Conservation (phyloP, 805 yeast species). For the Saccharomycopsis sp. region DNA sequence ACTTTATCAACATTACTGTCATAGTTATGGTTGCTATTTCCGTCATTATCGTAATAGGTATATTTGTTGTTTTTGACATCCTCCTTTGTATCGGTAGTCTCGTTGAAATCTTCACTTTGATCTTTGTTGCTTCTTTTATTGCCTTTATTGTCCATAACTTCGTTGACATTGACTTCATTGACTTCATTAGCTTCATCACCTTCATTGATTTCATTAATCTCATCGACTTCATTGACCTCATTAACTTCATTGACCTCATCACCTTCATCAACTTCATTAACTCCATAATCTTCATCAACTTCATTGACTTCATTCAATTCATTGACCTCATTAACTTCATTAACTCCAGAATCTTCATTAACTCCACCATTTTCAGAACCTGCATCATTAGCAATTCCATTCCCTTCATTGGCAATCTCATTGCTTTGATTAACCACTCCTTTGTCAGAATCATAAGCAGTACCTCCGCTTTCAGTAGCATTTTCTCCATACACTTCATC, state of each 20-base stretch:
- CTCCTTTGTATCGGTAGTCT: conserved; percentile 6
- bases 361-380: neutral
- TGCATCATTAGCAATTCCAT: neutral
- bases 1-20: no score
- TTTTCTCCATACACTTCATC: neutral
- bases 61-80: neutral
- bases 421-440: neutral
- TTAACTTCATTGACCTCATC: neutral
- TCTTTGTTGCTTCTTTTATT: no score
- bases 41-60: no score
- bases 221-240: no score
- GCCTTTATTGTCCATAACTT: no score
- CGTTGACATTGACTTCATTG: no score
- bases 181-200: no score
- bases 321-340: neutral
- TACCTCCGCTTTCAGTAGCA: neutral
- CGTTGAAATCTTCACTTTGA: no score
- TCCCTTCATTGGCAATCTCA: neutral
- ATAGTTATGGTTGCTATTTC: no score
- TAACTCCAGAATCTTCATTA: neutral
- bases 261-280: neutral
- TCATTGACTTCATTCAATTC: neutral
- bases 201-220: no score
- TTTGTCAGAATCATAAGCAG: neutral
- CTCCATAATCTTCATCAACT: neutral